Evolutionary conservation across 2,329 filamentous ascomycete species (phyloP).

Genomic region (Aspergillus transmontanensis): DNA sequence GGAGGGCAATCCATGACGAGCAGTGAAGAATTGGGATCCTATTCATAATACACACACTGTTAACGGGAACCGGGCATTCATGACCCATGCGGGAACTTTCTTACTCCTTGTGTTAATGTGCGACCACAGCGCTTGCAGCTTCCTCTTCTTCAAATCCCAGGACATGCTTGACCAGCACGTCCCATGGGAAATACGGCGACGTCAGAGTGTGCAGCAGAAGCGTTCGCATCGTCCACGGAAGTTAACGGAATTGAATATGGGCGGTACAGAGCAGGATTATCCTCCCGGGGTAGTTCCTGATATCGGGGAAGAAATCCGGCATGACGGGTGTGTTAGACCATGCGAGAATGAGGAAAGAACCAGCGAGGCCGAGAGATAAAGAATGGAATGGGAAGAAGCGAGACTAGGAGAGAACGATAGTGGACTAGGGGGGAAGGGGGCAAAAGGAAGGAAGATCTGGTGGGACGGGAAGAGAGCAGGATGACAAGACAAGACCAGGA

Average conservation of each 20-base stretch:
- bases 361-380: not conserved
- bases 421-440: not conserved
- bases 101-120: conserved; percentile 15
- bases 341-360: not conserved
- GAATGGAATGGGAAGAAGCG: not conserved
- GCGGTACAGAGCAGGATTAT: not conserved
- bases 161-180: conserved; percentile 23
- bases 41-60: not conserved
- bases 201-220: not conserved
- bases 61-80: not conserved
- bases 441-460: not conserved
- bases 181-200: conserved; percentile 13
- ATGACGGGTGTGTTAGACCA: not conserved
- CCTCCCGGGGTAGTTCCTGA: not conserved
- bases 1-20: not conserved
- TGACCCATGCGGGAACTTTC: not conserved
- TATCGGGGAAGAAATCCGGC: not conserved
- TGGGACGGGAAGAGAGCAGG: not conserved
- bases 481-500: not conserved
- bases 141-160: conserved; percentile 15
- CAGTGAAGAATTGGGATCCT: not conserved
- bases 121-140: conserved; percentile 18
- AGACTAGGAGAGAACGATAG: not conserved
- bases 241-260: not conserved
- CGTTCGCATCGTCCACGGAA: conserved; percentile 5